Evolutionary conservation across 1,284 basidiomycete species (phyloP), one percentile per base, ranked within the genome.

Genomic region (Neonothopanus nambi): DNA sequence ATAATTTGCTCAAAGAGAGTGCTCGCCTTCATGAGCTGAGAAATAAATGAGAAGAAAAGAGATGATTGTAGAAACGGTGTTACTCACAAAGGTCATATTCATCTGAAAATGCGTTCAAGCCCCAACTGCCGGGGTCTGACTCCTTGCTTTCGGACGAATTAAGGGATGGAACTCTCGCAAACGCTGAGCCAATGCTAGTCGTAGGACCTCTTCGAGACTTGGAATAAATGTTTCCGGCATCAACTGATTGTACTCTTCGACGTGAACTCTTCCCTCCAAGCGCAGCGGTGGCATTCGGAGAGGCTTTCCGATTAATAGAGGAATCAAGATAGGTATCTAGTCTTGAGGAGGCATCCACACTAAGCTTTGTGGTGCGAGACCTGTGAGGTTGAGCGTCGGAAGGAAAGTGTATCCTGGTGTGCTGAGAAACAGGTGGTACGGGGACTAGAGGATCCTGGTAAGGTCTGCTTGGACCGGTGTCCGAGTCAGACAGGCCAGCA

Each of bases 31-130:
- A 51, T 84, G 82, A 46, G 87, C 85, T 87, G 57, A 45, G 20
- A 42, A 53, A 42, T 15, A 23, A 49, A 24, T 36, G 28, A 44
- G 21, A 48, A 52, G 24, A 56, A 45, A 57, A 15, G 20, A 11
- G 52, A 47, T 42, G 39, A 56, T 61, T 38, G 52, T 20, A 30
- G 33, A 50, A n/a, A 33, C 59, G 26, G 6, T 8, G 18, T 17
- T n/a, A 77, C 85, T 72, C 65, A 89, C 87, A 80, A 53, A 89
- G 70, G 62, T 89, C 84, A 63, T 87, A 89, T 66, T 89, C 87
- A 58, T 89, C 82, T 1, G 83, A 82, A 66, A 85, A 81, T 15
- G 43, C 28, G 18, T 21, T 51, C 15, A 62, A 54, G 21, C 61
- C 57, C 51, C 58, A 41, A 57, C 46, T 28, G 47, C 38, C 28